Evolutionary conservation across 192 early-diverging fungal genomes (phyloP), one percentile per base, ranked within the genome.

Genomic region (Coemansia sp.): DNA sequence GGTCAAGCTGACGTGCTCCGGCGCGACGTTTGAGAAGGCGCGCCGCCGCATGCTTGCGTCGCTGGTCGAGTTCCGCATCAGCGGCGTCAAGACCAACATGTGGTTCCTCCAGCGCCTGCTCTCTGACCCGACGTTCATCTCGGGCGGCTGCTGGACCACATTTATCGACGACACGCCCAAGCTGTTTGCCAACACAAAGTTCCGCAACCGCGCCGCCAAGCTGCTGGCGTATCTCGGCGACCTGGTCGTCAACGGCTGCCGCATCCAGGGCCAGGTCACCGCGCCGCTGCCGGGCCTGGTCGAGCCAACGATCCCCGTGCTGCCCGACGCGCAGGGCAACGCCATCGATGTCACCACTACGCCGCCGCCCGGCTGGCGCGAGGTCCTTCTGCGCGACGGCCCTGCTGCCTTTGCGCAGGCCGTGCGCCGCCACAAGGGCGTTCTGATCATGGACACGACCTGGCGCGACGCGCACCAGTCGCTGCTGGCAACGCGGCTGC

Each of bases 381-480:
- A 93, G 63, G 83, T 98, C 42, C 81, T 95, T 53, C 67, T 95
- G 35, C 83, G 90, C 47, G 68, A 90, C 64, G 95, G 95, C 20
- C 90, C 94, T 0, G 89, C 88, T 54, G 95, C 89, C 11, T 98
- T 98, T 76, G 92, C 92, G 53, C 86, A 87, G 71, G 95, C 95
- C 29, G 88, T 95, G 6, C 87, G 95, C 39, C 85, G 82, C 32
- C 94, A 98, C 71, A 81, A 84, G 49, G 93, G 93, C 58, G 85
- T 90, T 13, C 82, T 98, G 58, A 86, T 98, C 55, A 98, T 93
- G 86, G 95, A 98, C 78, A 98, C 95, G 11, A 98, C 94, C 14
- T 97, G 94, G 95, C 84, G 91, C 74, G 94, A 95, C 78, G 94
- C 94, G 49, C 95, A 98, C 72, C 95, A 98, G 82, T 88, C 85